Base-by-base conservation (phyloP, 352 stramenopile species). In the Pythium dissimile region DNA sequence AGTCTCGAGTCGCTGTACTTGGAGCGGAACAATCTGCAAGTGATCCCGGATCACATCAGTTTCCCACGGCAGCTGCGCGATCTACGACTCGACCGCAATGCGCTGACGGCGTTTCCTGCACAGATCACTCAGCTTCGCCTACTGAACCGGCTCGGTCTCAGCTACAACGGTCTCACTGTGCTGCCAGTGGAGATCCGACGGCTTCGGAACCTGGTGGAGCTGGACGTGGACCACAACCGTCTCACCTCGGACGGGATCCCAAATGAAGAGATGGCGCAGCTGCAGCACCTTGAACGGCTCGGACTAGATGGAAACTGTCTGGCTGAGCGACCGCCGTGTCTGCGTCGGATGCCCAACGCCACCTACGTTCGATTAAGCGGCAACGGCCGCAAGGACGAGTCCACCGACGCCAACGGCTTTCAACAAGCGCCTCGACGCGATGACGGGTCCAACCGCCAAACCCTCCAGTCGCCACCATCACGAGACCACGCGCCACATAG, bases 201-300 rank as follows among this genome's bases (percentile, higher is more conserved):
- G 15, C 69, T 92, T 6, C 45, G 38, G 12, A 83, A 85, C 52
- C 72, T 92, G 34, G 65, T 89, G 5, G 71, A 88, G 27, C 51
- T 92, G 13, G 72, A 92, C 21, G 52, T 92, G 30, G 79, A 89
- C 60, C 71, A 76, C 63, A 92, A 92, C 34, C 30, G 26, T 12
- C 72, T 92, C 24, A 30, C 16, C 7, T 28, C 20, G 64, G 77
- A 5, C 42, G 59, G 16, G 18, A 56, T 92, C 13, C 75, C 79
- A 1, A 21, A 60, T 11, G 81, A 81, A 10, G 77, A 75, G 21
- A 61, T 91, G 32, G 51, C 27, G 24, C 21, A 48, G 3, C 69
- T 92, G 18, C 66, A 64, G 23, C 59, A 71, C 3, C 72, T 92
- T 16, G 71, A 84, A 53, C 62, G 81, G 7, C 67, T 92, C 18